Conservation (phyloP, 768 basidiomycete species). For the Gymnopilus dilepis region DNA sequence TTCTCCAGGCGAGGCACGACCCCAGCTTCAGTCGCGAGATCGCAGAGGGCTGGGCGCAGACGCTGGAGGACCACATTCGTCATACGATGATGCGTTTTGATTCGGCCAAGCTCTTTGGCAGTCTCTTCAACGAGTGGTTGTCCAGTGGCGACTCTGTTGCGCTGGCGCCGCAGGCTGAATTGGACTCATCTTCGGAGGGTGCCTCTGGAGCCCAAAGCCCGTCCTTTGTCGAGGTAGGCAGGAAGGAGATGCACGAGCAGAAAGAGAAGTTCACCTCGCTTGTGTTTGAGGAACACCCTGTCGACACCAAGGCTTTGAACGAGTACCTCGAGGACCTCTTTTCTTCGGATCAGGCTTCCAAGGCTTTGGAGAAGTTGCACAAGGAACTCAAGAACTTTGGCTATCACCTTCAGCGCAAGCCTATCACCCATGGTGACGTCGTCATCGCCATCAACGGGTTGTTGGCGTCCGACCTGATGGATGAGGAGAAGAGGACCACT, state of each 20-base stretch:
- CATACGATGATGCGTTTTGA: conserved; percentile 45
- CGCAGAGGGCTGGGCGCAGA: conserved; percentile 42
- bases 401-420: conserved; percentile 28
- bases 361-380: conserved; percentile 36
- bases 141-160: conserved; percentile 46
- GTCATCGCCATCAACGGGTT: conserved; percentile 38
- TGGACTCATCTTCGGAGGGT: conserved; percentile 12
- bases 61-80: conserved; percentile 43
- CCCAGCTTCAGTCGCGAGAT: conserved; percentile 43
- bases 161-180: conserved; percentile 26
- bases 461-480: conserved; percentile 42
- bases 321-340: conserved; percentile 46
- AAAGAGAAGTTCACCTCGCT: conserved; percentile 43
- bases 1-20: conserved; percentile 45
- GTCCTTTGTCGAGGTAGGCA: conserved; percentile 38
- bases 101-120: conserved; percentile 46
- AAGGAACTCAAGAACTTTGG: conserved; percentile 35
- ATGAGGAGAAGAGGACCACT: conserved; percentile 44
- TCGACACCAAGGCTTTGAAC: conserved; percentile 38
- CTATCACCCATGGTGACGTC: conserved; percentile 34
- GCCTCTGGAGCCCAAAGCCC: not conserved
- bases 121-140: conserved; percentile 49
- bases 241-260: conserved; percentile 49
- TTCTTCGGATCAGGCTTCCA: conserved; percentile 34
- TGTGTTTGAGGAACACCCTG: conserved; percentile 42